These are phyloP conservation scores for Apophysomyces sp. DNA, from an alignment of 371 early-diverging fungal genomes.

Conservation along the genomic window DNA sequence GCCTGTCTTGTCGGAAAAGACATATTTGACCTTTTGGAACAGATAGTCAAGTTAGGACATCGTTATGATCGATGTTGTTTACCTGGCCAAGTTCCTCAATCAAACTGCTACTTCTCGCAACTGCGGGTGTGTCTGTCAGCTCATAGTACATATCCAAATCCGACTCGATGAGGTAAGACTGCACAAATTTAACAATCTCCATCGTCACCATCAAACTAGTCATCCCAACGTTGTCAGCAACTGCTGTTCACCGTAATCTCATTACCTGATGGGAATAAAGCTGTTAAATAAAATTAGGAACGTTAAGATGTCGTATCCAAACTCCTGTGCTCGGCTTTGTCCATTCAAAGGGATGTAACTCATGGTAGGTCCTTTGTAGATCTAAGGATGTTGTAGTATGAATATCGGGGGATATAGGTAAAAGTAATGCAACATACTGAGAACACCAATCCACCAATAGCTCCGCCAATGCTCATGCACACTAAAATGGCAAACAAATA, in stretches of 20 bases:
- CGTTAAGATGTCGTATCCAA: conserved; percentile 78
- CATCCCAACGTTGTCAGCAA: neutral
- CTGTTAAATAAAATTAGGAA: conserved; percentile 90
- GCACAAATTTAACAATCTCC: conserved; percentile 88
- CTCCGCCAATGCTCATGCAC: conserved; percentile 82
- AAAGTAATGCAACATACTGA: conserved; percentile 21
- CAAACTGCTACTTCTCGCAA: conserved; percentile 84
- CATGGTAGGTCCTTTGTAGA: conserved; percentile 32
- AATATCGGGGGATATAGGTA: neutral
- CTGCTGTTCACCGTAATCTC: too few relatives aligned
- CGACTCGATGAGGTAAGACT: conserved; percentile 75
- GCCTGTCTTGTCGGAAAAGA: conserved; percentile 93
- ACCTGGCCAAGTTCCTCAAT: conserved; percentile 93
- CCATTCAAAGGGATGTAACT: conserved; percentile 35
- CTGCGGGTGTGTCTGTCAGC: conserved; percentile 79
- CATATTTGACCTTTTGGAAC: conserved; percentile 64
- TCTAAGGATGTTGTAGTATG: conserved; percentile 17
- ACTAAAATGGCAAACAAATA: conserved; percentile 88
- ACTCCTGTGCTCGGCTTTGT: conserved; percentile 38
- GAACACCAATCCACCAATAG: conserved; percentile 71
- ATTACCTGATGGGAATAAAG: conserved; percentile 82
- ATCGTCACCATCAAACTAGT: conserved; percentile 85
- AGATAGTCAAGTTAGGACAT: neutral
- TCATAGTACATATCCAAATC: conserved; percentile 90
- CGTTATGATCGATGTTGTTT: neutral